A percentile compares a stretch with the other conserved stretches of the same genome.
Evolutionary conservation across 2,329 filamentous ascomycete species (phyloP).

Genomic region (Aureobasidium mangrovei): DNA sequence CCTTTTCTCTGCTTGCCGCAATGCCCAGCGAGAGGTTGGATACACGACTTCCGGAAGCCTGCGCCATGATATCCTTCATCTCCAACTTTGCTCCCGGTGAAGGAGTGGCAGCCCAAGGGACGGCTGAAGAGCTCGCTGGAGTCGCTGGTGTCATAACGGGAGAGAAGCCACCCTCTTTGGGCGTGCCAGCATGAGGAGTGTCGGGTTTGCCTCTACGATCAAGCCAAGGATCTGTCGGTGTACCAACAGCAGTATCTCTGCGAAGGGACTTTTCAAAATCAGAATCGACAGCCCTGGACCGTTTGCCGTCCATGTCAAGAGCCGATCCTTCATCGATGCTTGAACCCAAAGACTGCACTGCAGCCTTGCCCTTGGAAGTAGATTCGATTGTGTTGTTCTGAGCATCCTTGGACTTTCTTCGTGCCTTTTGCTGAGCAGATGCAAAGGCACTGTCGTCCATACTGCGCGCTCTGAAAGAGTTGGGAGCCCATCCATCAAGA

Average conservation of each 20-base stretch:
- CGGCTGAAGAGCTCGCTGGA: slow-evolving; percentile 18
- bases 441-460: slow-evolving; percentile 52
- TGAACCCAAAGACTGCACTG: slow-evolving; percentile 12
- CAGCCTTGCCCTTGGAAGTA: slow-evolving; percentile 54
- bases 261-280: background rate
- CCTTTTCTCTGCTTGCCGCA: slow-evolving; percentile 14
- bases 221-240: slow-evolving; percentile 31
- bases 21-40: slow-evolving; percentile 47
- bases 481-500: slow-evolving; percentile 53
- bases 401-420: slow-evolving; percentile 31
- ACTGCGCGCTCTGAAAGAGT: slow-evolving; percentile 54
- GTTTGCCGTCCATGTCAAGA: background rate
- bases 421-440: slow-evolving; percentile 36
- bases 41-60: slow-evolving; percentile 43
- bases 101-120: slow-evolving; percentile 46
- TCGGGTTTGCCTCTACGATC: slow-evolving; percentile 32
- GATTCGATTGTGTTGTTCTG: slow-evolving; percentile 52
- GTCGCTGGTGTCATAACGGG: background rate
- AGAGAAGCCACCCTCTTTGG: background rate
- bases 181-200: slow-evolving; percentile 15
- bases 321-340: slow-evolving; percentile 13
- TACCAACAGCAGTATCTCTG: slow-evolving; percentile 10
- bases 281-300: background rate
- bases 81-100: slow-evolving; percentile 58
- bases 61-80: slow-evolving; percentile 67